Conservation (phyloP, 257 asterid genomes). For the Salvia hispanica region DNA sequence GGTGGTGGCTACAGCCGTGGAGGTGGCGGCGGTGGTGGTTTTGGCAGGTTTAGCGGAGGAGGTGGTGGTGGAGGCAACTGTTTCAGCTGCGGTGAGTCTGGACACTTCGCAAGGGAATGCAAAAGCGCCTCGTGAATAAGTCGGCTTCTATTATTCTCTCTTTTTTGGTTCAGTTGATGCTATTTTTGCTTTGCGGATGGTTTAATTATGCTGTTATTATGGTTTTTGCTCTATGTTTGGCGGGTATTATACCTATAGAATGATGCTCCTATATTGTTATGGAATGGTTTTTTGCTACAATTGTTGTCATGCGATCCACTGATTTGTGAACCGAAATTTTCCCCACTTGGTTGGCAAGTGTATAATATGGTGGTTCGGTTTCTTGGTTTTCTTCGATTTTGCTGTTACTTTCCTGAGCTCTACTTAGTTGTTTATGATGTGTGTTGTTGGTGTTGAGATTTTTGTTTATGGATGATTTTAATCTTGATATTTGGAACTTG, state of each 20-base stretch:
- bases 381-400: background rate
- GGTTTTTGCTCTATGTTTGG: constrained; percentile 28
- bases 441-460: no score
- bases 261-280: constrained; percentile 22
- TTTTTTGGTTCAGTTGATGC: constrained; percentile 23
- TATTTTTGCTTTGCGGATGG: constrained; percentile 27
- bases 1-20: constrained; percentile 35
- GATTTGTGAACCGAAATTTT: constrained; percentile 27
- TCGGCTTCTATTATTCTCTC: background rate
- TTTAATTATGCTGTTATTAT: constrained; percentile 24
- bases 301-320: constrained; percentile 36
- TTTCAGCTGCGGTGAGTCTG: constrained; percentile 68
- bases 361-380: constrained; percentile 34
- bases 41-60: constrained; percentile 43
- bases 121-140: constrained; percentile 28
- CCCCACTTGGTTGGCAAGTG: constrained; percentile 30
- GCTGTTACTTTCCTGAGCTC: background rate
- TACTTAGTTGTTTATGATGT: background rate
- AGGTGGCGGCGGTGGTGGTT: constrained; percentile 44
- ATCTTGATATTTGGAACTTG: background rate
- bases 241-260: constrained; percentile 30
- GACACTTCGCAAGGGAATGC: constrained; percentile 86
- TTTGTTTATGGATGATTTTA: background rate
- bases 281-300: constrained; percentile 8
- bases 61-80: constrained; percentile 43